Base-by-base conservation (phyloP, 208 protist genomes). In the Crithidia bombi region DNA sequence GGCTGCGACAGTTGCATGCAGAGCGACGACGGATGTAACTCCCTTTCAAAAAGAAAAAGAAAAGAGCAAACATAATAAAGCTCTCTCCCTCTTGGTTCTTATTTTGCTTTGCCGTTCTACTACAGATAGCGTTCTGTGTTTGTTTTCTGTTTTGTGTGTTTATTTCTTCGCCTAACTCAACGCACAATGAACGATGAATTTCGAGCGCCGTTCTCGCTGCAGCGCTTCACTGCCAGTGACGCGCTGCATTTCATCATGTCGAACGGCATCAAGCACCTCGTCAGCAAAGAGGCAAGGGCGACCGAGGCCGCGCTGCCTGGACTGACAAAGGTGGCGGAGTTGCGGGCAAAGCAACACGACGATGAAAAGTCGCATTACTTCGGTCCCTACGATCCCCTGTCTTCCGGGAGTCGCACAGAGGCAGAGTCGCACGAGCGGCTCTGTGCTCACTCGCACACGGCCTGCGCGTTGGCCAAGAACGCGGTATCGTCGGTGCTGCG, bases 391-490 rank as follows among this genome's bases (percentile, higher is more conserved):
- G 70, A 76, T 56, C 70, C 70, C 0, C 70, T 76, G 10, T 54
- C 33, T 43, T 35, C 68, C 10, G 36, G 51, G 41, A 43, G 38
- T 19, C 19, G 41, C 26, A 19, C 47, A 5, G 43, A 39, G 25
- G 28, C 36, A 25, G 25, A 58, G 21, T 59, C 70, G 19, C 70
- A 65, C 44, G 70, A 69, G 38, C 46, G 65, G 63, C 55, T 44
- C 39, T 70, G 63, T n/a, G 70, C 63, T 5, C 70, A 76, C 36
- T 44, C 70, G 0, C 70, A 76, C 38, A 49, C 55, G 2, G 70
- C 70, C 33, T 76, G 70, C 26, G 54, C 63, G 26, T 56, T 76
- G 11, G 63, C 70, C 21, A 76, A 69, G 39, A 76, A 70, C 15
- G 56, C 70, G 0, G 55, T 76, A 15, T 23, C 41, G 0, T 41